These are phyloP conservation scores for Plasmodium fragile DNA, from an alignment of 169 alveolate genomes.

Conservation along the genomic window DNA sequence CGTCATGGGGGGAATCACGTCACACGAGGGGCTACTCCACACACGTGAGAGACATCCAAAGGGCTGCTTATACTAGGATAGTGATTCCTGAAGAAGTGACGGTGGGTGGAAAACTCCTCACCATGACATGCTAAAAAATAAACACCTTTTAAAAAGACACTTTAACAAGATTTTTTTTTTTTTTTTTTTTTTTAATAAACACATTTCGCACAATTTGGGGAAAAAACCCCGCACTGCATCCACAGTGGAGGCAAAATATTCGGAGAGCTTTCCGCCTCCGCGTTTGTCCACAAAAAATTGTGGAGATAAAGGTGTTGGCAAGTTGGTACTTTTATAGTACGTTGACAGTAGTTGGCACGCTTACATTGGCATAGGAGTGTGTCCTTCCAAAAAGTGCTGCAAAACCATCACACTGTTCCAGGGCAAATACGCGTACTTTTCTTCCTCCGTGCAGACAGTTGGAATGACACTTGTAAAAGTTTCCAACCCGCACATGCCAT, in stretches of 20 bases:
- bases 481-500: neutral
- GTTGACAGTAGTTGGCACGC: neutral
- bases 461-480: neutral
- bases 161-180: neutral
- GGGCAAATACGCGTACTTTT: neutral
- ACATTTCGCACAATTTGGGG: neutral
- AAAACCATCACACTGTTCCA: neutral
- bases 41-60: neutral
- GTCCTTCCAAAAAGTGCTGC: neutral
- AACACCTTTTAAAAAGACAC: neutral
- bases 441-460: neutral
- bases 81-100: neutral
- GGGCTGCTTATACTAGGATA: neutral
- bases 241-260: neutral
- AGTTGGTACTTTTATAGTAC: neutral
- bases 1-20: neutral
- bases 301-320: neutral
- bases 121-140: neutral
- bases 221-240: neutral
- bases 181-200: slow-evolving; percentile 1
- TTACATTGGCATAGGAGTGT: neutral
- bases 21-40: neutral
- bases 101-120: neutral
- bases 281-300: neutral
- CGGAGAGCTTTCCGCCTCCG: neutral